Percentiles rank a stretch among this genome's conserved stretches.
These are phyloP conservation scores for Emericellopsis cladophorae DNA, from an alignment of 2,329 filamentous ascomycete genomes.

Conservation along the genomic window DNA sequence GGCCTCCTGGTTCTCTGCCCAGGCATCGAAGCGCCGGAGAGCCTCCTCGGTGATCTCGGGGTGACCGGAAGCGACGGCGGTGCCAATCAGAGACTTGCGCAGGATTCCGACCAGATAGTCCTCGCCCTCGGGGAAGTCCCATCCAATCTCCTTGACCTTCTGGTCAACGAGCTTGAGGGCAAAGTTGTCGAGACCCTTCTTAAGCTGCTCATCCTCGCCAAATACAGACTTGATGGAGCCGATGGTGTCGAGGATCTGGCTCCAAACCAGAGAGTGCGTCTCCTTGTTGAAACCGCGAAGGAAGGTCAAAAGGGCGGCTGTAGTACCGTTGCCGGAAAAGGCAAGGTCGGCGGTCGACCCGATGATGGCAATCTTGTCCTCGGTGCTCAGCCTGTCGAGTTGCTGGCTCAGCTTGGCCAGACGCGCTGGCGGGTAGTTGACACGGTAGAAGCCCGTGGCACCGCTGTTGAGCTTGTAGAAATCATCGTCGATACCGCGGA, in stretches of 20 bases:
- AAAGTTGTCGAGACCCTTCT: constrained; percentile 65
- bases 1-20: constrained; percentile 54
- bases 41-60: constrained; percentile 63
- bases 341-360: constrained; percentile 84
- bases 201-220: constrained; percentile 58
- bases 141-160: constrained; percentile 70
- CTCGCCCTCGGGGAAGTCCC: constrained; percentile 68
- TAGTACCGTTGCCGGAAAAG: constrained; percentile 73
- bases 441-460: constrained; percentile 79
- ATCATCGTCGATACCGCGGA: constrained; percentile 59
- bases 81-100: constrained; percentile 66
- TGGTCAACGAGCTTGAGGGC: constrained; percentile 62
- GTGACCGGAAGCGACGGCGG: constrained; percentile 67
- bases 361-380: constrained; percentile 88
- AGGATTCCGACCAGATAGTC: constrained; percentile 74
- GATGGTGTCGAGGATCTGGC: constrained; percentile 68
- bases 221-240: constrained; percentile 76
- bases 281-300: constrained; percentile 75
- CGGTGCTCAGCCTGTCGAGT: constrained; percentile 61
- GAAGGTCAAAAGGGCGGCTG: constrained; percentile 69
- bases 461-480: constrained; percentile 95
- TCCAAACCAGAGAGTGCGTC: constrained; percentile 79
- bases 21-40: constrained; percentile 67
- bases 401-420: constrained; percentile 69
- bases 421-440: constrained; percentile 80